Evolutionary conservation across 208 protist species (phyloP), one percentile per base, ranked within the genome.

Genomic region (Novymonas esmeraldas): DNA sequence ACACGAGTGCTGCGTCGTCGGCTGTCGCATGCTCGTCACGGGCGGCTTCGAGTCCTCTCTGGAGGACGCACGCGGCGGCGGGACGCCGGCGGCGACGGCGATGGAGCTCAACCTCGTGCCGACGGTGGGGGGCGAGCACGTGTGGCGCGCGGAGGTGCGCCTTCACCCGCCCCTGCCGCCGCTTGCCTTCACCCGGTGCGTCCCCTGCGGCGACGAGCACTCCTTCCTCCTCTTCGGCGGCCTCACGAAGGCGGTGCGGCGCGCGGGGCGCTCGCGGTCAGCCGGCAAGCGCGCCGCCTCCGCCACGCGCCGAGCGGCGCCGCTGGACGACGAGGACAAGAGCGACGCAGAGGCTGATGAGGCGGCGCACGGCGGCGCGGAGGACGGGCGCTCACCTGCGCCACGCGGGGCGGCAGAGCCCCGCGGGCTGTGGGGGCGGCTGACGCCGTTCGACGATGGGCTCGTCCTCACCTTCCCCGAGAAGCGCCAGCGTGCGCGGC

Each of bases 211-310:
- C 28, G 91, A 96, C 63, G 85, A 84, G 18, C 65, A 71, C 33
- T 96, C 91, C 6, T 70, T 92, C 55, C n/a, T 96, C 39, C 16
- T 94, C 6, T 91, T 87, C 55, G 91, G 91, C 42, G 91, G 91
- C 3, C 78, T 91, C 51, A 89, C 82, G 2, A 48, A 64, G 45
- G 56, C 49, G 46, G 66, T 55, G 6, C 74, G 71, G 42, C 64
- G 54, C n/a, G 6, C 13, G n/a, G 11, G 18, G 9, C 51, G 49
- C 18, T 61, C 64, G 16, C 26, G 6, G 38, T 28, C 56, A 5
- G 56, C 13, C n/a, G 48, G 39, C 24, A 57, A 58, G 60, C 70
- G 64, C 6, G 31, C 45, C 13, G 49, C 22, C 20, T 72, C 70
- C 20, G 55, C 60, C 22, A 55, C 45, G 29, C 52, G 44, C 16